Percentiles rank a stretch among this genome's conserved stretches.
Evolutionary conservation across 441 rosid species (phyloP).

Genomic region (Populus trichocarpa): DNA sequence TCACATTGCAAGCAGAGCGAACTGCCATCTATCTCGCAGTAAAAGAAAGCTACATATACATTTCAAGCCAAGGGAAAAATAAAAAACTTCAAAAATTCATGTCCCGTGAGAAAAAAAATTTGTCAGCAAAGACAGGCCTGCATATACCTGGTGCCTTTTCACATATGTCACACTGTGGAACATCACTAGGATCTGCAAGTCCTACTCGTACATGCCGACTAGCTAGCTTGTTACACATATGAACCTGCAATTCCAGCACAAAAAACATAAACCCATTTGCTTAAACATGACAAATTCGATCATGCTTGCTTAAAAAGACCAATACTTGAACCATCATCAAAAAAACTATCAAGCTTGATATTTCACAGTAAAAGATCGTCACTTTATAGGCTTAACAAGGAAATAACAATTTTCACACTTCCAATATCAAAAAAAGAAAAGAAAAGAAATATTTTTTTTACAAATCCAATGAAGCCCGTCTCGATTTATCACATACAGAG

Average conservation of each 20-base stretch:
- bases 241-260: slow-evolving; percentile 47
- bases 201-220: slow-evolving; percentile 85
- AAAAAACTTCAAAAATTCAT: background rate
- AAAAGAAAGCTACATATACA: slow-evolving; percentile 64
- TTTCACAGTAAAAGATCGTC: background rate
- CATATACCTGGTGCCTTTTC: slow-evolving; percentile 86
- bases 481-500: background rate
- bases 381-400: background rate
- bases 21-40: slow-evolving; percentile 74
- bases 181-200: slow-evolving; percentile 70
- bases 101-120: too few relatives aligned
- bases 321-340: background rate
- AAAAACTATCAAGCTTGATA: background rate
- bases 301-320: background rate
- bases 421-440: background rate
- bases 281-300: slow-evolving; percentile 1
- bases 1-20: slow-evolving; percentile 83
- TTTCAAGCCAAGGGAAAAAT: slow-evolving; percentile 24
- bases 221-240: slow-evolving; percentile 87
- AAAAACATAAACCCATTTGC: background rate
- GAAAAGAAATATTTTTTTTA: background rate
- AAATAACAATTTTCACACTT: background rate
- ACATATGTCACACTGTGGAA: slow-evolving; percentile 88
- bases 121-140: slow-evolving; percentile 3
- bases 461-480: background rate